These are phyloP conservation scores for Marchantia paleacea DNA, from an alignment of 225 moss, liverwort and hornwort genomes.

Conservation along the genomic window DNA sequence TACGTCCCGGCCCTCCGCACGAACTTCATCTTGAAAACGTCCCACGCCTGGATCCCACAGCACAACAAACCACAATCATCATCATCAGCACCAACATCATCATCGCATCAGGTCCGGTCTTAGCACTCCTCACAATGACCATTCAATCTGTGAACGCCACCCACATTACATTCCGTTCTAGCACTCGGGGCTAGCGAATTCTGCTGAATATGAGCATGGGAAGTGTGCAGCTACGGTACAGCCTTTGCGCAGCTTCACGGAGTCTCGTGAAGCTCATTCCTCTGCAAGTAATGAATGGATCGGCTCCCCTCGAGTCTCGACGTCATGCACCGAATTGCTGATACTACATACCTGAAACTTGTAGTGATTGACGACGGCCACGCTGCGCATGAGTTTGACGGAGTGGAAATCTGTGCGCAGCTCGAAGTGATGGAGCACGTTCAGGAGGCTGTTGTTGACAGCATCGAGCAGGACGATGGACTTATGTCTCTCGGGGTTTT, in stretches of 20 bases:
- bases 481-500: slow-evolving; percentile 37
- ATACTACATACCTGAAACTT: slow-evolving; percentile 47
- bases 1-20: slow-evolving; percentile 46
- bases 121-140: too few species aligned
- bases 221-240: too few species aligned
- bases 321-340: too few species aligned
- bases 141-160: too few species aligned
- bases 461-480: slow-evolving; percentile 42
- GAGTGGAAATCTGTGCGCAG: slow-evolving; percentile 19
- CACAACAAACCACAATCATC: background rate
- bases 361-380: slow-evolving; percentile 49
- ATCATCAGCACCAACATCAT: background rate
- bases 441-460: slow-evolving; percentile 35
- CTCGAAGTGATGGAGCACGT: slow-evolving; percentile 52
- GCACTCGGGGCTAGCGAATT: too few species aligned
- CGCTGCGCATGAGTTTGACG: slow-evolving; percentile 21
- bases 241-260: too few species aligned
- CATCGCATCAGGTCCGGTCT: too few species aligned
- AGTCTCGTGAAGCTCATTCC: too few species aligned
- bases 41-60: slow-evolving; percentile 39
- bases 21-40: slow-evolving; percentile 49
- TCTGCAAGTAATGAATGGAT: background rate
- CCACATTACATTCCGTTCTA: too few species aligned
- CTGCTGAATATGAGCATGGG: too few species aligned
- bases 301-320: background rate